Conservation (phyloP, 768 basidiomycete species). For the Kwoniella europaea region DNA sequence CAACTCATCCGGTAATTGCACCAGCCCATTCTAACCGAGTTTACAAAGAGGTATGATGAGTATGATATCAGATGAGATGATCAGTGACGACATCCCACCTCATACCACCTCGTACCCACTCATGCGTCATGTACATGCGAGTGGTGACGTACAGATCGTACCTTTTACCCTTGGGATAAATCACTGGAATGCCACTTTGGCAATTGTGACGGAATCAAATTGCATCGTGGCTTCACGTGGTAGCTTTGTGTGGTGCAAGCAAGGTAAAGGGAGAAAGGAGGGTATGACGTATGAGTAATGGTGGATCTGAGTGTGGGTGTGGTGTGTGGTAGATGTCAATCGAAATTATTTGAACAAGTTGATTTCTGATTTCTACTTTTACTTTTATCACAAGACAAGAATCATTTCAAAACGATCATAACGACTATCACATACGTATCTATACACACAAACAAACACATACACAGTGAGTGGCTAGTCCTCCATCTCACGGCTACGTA, state of each 20-base stretch:
- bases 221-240: neutral
- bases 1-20: neutral
- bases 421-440: constrained; percentile 3
- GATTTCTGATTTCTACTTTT: neutral
- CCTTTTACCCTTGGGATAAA: neutral
- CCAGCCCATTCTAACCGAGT: neutral
- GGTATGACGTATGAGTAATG: constrained; percentile 1
- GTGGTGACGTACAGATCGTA: constrained; percentile 14
- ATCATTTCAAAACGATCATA: neutral
- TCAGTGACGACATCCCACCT: neutral
- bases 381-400: neutral
- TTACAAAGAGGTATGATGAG: neutral
- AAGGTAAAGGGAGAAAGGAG: neutral
- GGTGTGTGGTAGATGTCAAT: neutral
- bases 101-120: neutral
- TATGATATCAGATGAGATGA: neutral
- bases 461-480: constrained; percentile 9
- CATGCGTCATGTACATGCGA: neutral
- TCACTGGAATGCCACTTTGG: constrained; percentile 3
- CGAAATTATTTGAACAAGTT: neutral
- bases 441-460: constrained; percentile 8
- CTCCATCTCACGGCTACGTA: neutral
- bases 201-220: neutral
- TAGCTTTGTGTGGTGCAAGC: neutral
- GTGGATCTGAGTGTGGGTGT: neutral